Evolutionary conservation across 2,329 filamentous ascomycete genomes (phyloP), one percentile per base, ranked within the genome.

Genomic region (Ophiostoma himal-ulmi): DNA sequence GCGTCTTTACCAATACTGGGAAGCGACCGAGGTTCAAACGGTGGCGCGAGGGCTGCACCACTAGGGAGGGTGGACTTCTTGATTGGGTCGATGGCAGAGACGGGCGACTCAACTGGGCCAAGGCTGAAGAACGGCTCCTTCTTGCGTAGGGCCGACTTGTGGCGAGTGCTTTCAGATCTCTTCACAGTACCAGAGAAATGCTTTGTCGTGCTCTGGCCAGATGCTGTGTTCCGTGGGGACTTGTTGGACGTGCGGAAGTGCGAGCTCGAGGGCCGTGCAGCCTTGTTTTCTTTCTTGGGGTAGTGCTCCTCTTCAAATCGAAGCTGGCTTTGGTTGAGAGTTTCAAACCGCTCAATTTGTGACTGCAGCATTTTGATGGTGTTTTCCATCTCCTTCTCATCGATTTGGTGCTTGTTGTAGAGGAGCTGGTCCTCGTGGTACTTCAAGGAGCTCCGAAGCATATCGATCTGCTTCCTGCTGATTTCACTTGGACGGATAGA

Each of bases 381-480:
- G 30, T 79, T 77, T 72, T 83, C 80, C 76, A 86, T 83, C 44
- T 81, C 78, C 72, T 80, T 82, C 73, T 86, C 85, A 71, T 89
- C 86, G 72, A 89, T 86, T 74, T 89, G 86, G 73, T 89, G 85
- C 73, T 82, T 84, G 75, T 89, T 89, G 79, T 85, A 88, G 69
- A 83, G 82, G 64, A 89, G 77, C 73, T 89, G 86, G 71, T 86
- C 83, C 73, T 88, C 83, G 57, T 85, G 80, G 71, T 84, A 83
- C 74, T 83, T 85, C 71, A 89, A 80, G n/a, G 82, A 82, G n/a
- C 76, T 75, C 57, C 81, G 82, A 69, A 89, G 81, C 60, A 79
- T 78, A 30, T 83, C 81, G 68, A 88, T 82, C 74, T 88, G 86
- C 73, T 84, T 85, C 75, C 80, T 85, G 8, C 85, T 88, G 74